Conservation (phyloP, 768 basidiomycete species). For the Coprinellus micaceus region DNA sequence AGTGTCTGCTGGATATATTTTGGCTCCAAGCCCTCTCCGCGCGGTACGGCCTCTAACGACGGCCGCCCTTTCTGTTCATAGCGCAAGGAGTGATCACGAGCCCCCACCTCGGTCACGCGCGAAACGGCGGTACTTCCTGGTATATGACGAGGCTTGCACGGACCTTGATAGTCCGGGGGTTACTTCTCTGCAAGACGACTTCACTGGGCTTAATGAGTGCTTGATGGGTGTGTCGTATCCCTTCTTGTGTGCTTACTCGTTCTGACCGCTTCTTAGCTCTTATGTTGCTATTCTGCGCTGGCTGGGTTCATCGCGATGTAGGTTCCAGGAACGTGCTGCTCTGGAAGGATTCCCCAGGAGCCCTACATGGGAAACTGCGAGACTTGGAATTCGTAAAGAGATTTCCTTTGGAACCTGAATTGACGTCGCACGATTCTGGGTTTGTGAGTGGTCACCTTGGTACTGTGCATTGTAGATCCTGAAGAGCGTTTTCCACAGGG, state of each 20-base stretch:
- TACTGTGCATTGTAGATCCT: too few species aligned
- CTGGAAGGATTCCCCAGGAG: background rate
- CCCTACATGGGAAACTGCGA: background rate
- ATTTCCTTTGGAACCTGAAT: background rate
- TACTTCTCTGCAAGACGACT: background rate
- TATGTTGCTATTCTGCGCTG: background rate
- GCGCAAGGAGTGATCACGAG: too few species aligned
- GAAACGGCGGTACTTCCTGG: background rate
- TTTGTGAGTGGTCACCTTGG: too few species aligned
- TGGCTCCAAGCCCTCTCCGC: too few species aligned
- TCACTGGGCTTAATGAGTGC: too few species aligned
- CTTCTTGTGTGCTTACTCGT: background rate
- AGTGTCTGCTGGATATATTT: too few species aligned
- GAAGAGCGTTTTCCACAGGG: too few species aligned
- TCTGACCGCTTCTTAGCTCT: background rate
- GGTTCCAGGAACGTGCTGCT: slow-evolving; percentile 4
- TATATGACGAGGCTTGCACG: background rate
- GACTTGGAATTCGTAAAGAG: slow-evolving; percentile 6
- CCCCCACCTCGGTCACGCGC: background rate
- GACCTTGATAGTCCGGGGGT: background rate
- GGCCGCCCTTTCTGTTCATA: too few species aligned
- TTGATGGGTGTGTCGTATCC: background rate
- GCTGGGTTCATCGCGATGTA: slow-evolving; percentile 9
- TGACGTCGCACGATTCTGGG: too few species aligned
- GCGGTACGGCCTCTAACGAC: too few species aligned